Base-by-base conservation (phyloP, 2,329 filamentous ascomycete species). In the Clonostachys rosea region DNA sequence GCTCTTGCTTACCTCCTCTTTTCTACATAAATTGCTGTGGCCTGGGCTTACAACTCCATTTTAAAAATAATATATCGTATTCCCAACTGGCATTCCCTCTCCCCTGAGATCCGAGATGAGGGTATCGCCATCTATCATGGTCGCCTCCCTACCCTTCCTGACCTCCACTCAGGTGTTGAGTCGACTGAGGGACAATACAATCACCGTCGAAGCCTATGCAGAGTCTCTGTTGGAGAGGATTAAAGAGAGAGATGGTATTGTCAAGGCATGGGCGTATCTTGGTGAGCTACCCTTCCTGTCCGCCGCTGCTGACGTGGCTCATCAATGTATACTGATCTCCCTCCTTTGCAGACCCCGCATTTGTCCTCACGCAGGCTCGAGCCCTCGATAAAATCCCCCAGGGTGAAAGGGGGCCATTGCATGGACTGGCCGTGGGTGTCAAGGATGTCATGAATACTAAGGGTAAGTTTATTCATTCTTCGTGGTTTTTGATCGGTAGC, bases 391-490 rank as follows among this genome's bases (percentile, higher is more conserved):
- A 45, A 16, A n/a, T 47, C 6, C 49, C 49, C 5, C 9, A 33
- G 9, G 34, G 44, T 5, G 30, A 48, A 37, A 24, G 49, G 36
- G 49, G 46, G 2, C 49, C 49, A 11, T 44, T 50, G 9, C 49
- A 50, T 30, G 49, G 49, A 9, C 12, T 53, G 50, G 34, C 75
- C 1, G 62, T 83, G 9, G 79, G 66, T 1, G 66, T 83, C 4
- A 83, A 83, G 54, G 79, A 83, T 65, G 68, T 82, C 7, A 77
- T 81, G 50, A 70, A 67, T 55, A 81, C 73, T 1, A 76, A 76
- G 57, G 71, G 71, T 70, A 39, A 14, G 14, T 14, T 11, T 6
- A 4, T 14, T 10, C 5, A 39, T 13, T 24, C 20, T 24, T 24
- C 20, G 5, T 24, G 20, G 20, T 24, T 24, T 24, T 24, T 24